Evolutionary conservation across 768 basidiomycete species (phyloP), one percentile per base, ranked within the genome.

Genomic region (Auricularia auricula-judae): DNA sequence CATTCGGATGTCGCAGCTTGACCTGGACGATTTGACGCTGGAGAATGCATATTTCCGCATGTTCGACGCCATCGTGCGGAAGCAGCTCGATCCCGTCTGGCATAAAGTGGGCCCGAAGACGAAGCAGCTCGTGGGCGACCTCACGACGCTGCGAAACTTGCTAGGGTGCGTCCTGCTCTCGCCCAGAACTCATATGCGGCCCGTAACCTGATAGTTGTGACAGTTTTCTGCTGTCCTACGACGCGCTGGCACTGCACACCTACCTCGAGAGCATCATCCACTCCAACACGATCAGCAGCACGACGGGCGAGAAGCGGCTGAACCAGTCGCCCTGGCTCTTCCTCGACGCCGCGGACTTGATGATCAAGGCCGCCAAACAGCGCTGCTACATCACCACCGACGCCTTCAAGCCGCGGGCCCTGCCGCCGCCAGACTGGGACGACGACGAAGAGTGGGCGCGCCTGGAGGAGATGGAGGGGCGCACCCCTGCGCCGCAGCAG

Each of bases 21-120:
- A 98, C 63, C 79, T 98, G 16, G 96, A 98, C 68, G 94, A 97
- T 67, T 80, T 98, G 65, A 93, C 84, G 33, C 83, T 98, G 59
- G 91, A 97, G 70, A 94, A 89, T 69, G 92, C 94, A 0, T 94
- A 98, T 70, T 98, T 98, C 74, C 85, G 86, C 39, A 92, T 90
- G 1, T 99, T 98, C 70, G 95, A 98, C 71, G 76, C 83, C 21
- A 81, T 96, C 61, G 93, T 98, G 2, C 85, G 95, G 3, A 83
- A 85, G 36, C 93, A 95, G 70, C 83, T 98, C 7, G 93, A 97
- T 73, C 82, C 93, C 0, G 88, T 97, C 5, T 98, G 97, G 96
- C 94, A 98, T 74, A 92, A 93, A 75, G 95, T 96, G 34, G 93
- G 93, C 0, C 86, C 91, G 1, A 88, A 84, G 66, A 98, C 95